phyloP scores from a whole-genome alignment of 225 moss, liverwort and hornwort species.

The Marchantia paleacea region DNA sequence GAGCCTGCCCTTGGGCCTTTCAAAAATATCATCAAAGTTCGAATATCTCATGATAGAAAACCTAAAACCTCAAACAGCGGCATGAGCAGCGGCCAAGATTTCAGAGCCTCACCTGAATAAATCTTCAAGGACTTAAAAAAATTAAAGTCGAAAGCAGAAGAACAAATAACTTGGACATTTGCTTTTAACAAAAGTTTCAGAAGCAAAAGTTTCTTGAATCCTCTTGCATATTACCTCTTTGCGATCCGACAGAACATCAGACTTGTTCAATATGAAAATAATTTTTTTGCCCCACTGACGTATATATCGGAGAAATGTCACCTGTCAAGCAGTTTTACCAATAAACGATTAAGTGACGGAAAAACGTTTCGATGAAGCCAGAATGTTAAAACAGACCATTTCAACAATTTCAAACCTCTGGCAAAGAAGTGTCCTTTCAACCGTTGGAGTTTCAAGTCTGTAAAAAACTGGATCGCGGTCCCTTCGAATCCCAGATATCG shows the following conservation, averaged over 20 bases:
- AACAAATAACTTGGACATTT: background rate
- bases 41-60: background rate
- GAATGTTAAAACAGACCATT: too few relatives aligned
- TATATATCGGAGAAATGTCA: slow-evolving; percentile 88
- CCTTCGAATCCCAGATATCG: background rate
- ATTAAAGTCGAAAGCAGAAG: background rate
- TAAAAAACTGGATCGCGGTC: background rate
- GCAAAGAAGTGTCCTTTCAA: background rate
- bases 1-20: background rate
- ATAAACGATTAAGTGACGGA: too few relatives aligned
- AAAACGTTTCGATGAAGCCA: too few relatives aligned
- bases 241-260: slow-evolving; percentile 68
- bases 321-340: slow-evolving; percentile 30
- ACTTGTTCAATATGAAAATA: slow-evolving; percentile 89
- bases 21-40: background rate
- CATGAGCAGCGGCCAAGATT: background rate
- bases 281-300: slow-evolving; percentile 99
- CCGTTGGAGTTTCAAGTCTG: background rate
- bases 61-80: background rate
- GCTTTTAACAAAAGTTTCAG: too few relatives aligned
- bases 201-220: background rate
- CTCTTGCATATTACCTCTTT: slow-evolving; percentile 49
- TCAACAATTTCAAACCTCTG: too few relatives aligned
- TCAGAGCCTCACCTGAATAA: background rate
- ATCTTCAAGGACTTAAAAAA: background rate